Evolutionary conservation across 2,329 filamentous ascomycete species (phyloP), one percentile per base, ranked within the genome.

Genomic region (Hysterium pulicare): DNA sequence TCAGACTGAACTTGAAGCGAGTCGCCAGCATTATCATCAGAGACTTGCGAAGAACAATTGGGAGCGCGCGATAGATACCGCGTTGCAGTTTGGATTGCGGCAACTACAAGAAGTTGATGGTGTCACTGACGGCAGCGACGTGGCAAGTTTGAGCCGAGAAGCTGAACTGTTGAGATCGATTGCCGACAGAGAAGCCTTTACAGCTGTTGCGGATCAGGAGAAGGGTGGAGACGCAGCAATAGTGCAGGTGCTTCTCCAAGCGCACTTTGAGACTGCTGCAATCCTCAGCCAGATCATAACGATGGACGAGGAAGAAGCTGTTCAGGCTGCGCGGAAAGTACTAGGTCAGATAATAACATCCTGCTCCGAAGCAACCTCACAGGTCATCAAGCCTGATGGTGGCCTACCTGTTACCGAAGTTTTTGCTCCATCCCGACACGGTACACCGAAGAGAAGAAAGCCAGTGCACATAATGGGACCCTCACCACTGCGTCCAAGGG

Each of bases 351-450:
- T 98, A 44, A 75, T 97, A 13, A 82, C 88, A 45, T 81, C 81
- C 3, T 91, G 90, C 43, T 84, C 82, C 33, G 77, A 81, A 20
- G 83, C 87, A 0, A 81, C 84, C 5, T 83, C 87, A 0, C 88
- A 94, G 55, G 81, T 96, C 20, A 86, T 98, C 64, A 95, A 94
- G 62, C 90, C 91, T 2, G 91, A 96, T 55, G 89, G 88, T 16
- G 78, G 73, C 41, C 68, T 83, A 3, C 75, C 79, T 0, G 69
- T 82, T 4, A 72, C 66, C 0, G 83, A 91, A 44, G 74, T 78
- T 26, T 84, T 88, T 51, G 81, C 87, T 5, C 86, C 88, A 2
- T 79, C 75, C 8, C 84, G 83, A 54, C 72, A 78, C 28, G 86
- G 87, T 16, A 94, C 90, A 2, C 86, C 89, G 0, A 91, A 90